Percentiles rank a stretch among this genome's conserved stretches.
Conservation (phyloP, 1,284 basidiomycete genomes). For the Naganishia sp. region DNA sequence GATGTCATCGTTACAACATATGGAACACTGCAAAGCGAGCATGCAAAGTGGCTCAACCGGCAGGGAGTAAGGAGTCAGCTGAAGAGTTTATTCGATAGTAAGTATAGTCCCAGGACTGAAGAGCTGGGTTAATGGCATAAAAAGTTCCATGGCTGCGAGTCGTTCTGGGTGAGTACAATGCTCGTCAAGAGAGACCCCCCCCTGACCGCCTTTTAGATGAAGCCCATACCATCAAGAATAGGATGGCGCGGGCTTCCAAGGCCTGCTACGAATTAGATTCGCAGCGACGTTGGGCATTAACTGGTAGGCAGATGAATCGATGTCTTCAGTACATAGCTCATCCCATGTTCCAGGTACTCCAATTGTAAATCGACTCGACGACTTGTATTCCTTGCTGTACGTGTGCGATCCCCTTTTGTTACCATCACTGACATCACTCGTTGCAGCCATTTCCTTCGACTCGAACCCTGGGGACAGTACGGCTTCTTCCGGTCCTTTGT, state of each 20-base stretch:
- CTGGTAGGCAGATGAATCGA: slow-evolving; percentile 57
- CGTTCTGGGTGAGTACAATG: slow-evolving; percentile 35
- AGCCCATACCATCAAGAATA: slow-evolving; percentile 93
- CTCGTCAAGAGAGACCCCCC: background rate
- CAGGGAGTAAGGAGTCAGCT: slow-evolving; percentile 37
- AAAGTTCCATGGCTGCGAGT: slow-evolving; percentile 77
- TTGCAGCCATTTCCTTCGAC: slow-evolving; percentile 77
- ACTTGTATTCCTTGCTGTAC: slow-evolving; percentile 83
- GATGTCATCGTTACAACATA: slow-evolving; percentile 89
- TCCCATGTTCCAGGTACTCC: slow-evolving; percentile 69
- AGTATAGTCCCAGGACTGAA: slow-evolving; percentile 38
- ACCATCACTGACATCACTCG: background rate
- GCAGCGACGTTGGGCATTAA: slow-evolving; percentile 84
- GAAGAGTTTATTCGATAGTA: slow-evolving; percentile 71
- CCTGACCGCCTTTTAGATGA: slow-evolving; percentile 62
- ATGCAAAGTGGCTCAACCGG: slow-evolving; percentile 62
- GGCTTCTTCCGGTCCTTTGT: slow-evolving; percentile 87
- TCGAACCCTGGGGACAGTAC: slow-evolving; percentile 88
- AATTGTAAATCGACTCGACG: slow-evolving; percentile 92
- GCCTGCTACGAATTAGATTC: slow-evolving; percentile 83
- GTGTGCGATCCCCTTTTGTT: slow-evolving; percentile 41
- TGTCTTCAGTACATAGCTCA: background rate
- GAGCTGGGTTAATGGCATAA: too few relatives aligned
- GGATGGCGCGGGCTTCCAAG: slow-evolving; percentile 83
- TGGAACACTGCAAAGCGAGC: slow-evolving; percentile 81